Evolutionary conservation across 1,284 basidiomycete species (phyloP), one percentile per base, ranked within the genome.

Genomic region (Malassezia brasiliensis): DNA sequence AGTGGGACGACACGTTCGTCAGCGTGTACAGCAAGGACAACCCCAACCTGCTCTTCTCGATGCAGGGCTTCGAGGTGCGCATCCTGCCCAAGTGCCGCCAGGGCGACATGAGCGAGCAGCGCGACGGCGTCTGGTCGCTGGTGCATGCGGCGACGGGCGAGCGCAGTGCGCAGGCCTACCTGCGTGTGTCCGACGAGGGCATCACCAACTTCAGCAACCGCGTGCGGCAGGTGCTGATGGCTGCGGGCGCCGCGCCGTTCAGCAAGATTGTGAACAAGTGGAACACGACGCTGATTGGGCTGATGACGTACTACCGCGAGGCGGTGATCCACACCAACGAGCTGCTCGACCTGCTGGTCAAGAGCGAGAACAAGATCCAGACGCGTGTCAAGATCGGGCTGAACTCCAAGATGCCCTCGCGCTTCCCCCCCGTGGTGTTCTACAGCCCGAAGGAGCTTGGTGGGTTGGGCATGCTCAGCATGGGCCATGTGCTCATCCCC

Each of bases 251-350:
- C 0, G 93, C 93, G 0, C 96, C 94, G 0, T 98, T 98, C 82
- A 90, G 88, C 60, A 99, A 99, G 81, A 96, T 99, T 68, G 87
- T 96, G 73, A 98, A 98, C 80, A 96, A 96, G 79, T 96, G 90
- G 90, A 96, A 96, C 76, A 93, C 90, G 2, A 88, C 88, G 10
- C 82, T 75, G 44, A 68, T 73, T 46, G 63, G 62, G 6, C 56
- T 72, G n/a, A 69, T 94, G 89, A 96, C 91, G 4, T 98, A 96
- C 78, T 98, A 96, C 77, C 88, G 93, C 60, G 93, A 98, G 75
- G 93, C 91, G n/a, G 90, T 96, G 60, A 89, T 96, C 59, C 89
- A 94, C 75, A 98, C 94, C 32, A 90, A 90, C 69, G 91, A 96
- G 77, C 81, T 98, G 25, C 64, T 75, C 9, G 72, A 75, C 39